Conservation (phyloP, 768 basidiomycete genomes). For the Mycena olivaceomarginata region DNA sequence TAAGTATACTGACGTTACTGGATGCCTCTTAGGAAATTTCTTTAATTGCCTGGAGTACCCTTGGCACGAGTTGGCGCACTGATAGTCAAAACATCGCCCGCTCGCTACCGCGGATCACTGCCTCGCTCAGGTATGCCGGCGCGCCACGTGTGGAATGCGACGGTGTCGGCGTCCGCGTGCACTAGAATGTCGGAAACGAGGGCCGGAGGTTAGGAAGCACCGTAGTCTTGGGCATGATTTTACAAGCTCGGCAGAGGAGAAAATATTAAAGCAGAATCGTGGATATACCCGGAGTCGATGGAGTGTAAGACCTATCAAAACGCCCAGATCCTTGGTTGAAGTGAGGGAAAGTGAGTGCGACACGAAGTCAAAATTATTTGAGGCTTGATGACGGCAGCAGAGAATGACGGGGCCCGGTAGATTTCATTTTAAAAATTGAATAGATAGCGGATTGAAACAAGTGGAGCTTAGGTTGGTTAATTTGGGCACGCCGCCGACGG, state of each 20-base stretch:
- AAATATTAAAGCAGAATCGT: slow-evolving; percentile 21
- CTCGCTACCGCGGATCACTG: slow-evolving; percentile 40
- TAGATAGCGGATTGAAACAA: background rate
- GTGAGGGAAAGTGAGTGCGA: slow-evolving; percentile 6
- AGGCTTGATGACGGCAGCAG: background rate
- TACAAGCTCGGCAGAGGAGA: background rate
- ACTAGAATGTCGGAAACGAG: slow-evolving; percentile 10
- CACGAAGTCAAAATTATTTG: background rate
- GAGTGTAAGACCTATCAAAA: slow-evolving; percentile 4
- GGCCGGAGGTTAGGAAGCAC: slow-evolving; percentile 28
- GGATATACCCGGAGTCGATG: background rate
- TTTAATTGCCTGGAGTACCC: slow-evolving; percentile 28
- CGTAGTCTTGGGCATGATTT: background rate
- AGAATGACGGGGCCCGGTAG: background rate
- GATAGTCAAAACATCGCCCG: slow-evolving; percentile 36
- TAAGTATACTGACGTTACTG: slow-evolving; percentile 38
- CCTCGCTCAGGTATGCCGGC: slow-evolving; percentile 22
- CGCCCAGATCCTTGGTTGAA: background rate
- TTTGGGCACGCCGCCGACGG: background rate
- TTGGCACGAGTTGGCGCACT: slow-evolving; percentile 31
- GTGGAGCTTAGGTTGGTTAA: slow-evolving; percentile 6
- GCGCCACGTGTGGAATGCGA: slow-evolving; percentile 51
- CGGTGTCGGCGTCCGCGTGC: slow-evolving; percentile 50
- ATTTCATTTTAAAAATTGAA: background rate
- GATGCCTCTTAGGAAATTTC: slow-evolving; percentile 29